Base-by-base conservation (phyloP, 202 grass and related monocot genomes). In the Musa balbisiana region DNA sequence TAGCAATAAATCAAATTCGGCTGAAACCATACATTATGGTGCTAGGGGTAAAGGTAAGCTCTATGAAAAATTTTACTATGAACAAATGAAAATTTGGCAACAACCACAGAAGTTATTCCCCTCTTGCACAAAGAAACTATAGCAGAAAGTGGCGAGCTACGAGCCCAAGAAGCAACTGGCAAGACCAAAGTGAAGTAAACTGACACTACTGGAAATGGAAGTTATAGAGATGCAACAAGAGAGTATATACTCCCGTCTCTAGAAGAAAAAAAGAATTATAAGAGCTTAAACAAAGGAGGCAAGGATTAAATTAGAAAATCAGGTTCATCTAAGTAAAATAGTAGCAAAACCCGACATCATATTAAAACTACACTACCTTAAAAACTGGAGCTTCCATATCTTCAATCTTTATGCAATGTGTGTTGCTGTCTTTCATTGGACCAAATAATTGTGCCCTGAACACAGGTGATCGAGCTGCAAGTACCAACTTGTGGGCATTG, bases 381-480 rank as follows among this genome's bases (percentile, higher is more conserved):
- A 99, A 99, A 52, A 99, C 91, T 64, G 85, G 78, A 83, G 89
- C 85, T 54, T 95, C 95, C 88, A 99, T 92, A 71, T 99, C 95
- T 77, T 99, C 89, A 53, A 99, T 73, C 60, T 64, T 85, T 83
- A 99, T 92, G 71, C 85, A 86, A 59, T 83, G 83, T 85, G 88
- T 92, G 78, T 90, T 74, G 60, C 91, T 94, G 80, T 99, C 89
- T 73, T 99, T 99, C 95, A 99, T 99, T 21, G 95, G 95, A 67
- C 95, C 95, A 85, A 99, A 99, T 75, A 99, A 89, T 66, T 99
- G 95, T 54, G 95, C 95, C 88, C 85, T 94, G 66, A 99, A 95
- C 75, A 99, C 95, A 75, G 95, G 95, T 13, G 95, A 99, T 20
- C 95, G 78, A 25, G 87, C 95, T 21, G 89, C 87, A 81, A 99